Conservation (phyloP, 768 basidiomycete species). For the Exidia glandulosa region DNA sequence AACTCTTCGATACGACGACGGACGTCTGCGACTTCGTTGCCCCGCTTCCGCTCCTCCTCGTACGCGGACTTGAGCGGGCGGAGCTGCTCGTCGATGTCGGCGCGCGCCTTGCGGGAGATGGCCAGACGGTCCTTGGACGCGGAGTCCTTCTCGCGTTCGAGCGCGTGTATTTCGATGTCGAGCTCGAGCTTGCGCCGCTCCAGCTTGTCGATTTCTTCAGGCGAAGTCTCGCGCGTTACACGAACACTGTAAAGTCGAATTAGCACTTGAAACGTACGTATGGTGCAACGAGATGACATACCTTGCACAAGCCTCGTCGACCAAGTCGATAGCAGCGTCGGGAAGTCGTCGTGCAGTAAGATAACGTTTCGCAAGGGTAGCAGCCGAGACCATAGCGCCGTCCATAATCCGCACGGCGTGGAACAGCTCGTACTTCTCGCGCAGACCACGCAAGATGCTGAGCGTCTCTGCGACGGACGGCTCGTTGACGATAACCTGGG, state of each 20-base stretch:
- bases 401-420: conserved; percentile 87
- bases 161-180: conserved; percentile 89
- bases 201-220: conserved; percentile 85
- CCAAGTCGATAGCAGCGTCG: conserved; percentile 81
- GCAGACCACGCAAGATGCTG: conserved; percentile 85
- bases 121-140: conserved; percentile 78
- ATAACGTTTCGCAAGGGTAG: conserved; percentile 87
- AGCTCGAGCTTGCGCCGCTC: conserved; percentile 83
- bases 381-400: conserved; percentile 78
- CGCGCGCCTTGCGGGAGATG: conserved; percentile 62
- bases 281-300: conserved; percentile 13
- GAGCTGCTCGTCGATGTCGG: conserved; percentile 76
- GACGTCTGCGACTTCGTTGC: conserved; percentile 67
- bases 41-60: conserved; percentile 74
- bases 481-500: conserved; percentile 88
- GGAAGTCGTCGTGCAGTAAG: conserved; percentile 71
- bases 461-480: conserved; percentile 84
- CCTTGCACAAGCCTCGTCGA: conserved; percentile 89
- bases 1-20: conserved; percentile 83
- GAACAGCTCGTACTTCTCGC: conserved; percentile 79
- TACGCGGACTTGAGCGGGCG: conserved; percentile 75
- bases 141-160: conserved; percentile 84
- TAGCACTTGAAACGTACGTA: background rate
- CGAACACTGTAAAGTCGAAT: conserved; percentile 45
- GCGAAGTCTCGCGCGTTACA: conserved; percentile 88